Evolutionary conservation across 2,329 filamentous ascomycete genomes (phyloP), one percentile per base, ranked within the genome.

Genomic region (Sclerotinia sclerotiorum): DNA sequence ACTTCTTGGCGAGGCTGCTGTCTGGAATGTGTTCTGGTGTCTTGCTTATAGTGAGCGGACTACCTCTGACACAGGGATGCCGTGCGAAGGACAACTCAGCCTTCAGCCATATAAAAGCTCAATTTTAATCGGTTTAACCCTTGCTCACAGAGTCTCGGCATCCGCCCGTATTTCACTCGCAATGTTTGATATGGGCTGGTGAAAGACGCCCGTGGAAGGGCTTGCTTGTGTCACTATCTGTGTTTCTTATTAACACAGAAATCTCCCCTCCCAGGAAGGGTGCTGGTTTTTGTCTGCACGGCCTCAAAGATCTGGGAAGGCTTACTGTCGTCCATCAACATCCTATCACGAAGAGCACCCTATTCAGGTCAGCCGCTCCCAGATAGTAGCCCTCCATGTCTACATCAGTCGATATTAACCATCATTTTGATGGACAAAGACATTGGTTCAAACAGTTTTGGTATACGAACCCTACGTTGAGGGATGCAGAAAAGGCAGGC

Each of bases 381-480:
- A 6, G 2, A 55, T 3, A n/a, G 8, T 3, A 10, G 21, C 21
- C 2, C 8, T 35, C 24, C 3, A 68, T 68, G 65, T 68, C 57
- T 24, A 49, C 56, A 0, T 21, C 19, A 7, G 67, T 56, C 6
- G 67, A 69, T 42, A 67, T 69, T 15, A 69, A 69, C 49, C 67
- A 67, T 24, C 27, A 69, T 15, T 69, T 61, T 4, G 62, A 69
- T 55, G 67, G 67, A 2, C 21, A 48, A 24, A 27, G 8, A 13
- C 52, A 65, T 39, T 69, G 67, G 67, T 69, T 65, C 19, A 69
- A 69, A 27, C 42, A 42, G 3, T 60, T 46, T 29, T 55, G 55
- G 27, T 69, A 69, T 39, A 46, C 21, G 3, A 69, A 69, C 5
- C 67, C 67, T 13, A 69, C 62, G 15, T 57, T 69, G 19, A 24